Conservation (phyloP, 208 protist genomes). For the Novymonas esmeraldas region DNA sequence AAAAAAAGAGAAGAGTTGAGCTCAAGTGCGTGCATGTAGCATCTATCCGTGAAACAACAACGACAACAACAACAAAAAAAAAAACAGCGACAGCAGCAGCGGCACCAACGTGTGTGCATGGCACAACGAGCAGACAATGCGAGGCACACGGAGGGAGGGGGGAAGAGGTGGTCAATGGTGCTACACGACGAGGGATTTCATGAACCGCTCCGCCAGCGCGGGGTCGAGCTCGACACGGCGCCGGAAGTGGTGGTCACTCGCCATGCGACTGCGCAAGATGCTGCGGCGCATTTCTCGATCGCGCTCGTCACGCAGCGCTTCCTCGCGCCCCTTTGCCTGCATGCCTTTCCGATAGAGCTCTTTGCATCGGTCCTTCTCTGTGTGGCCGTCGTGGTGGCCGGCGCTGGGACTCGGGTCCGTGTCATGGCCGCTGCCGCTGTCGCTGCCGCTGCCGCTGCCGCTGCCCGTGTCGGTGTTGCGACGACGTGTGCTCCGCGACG, state of each 20-base stretch:
- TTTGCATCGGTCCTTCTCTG: conserved; percentile 37
- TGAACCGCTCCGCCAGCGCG: conserved; percentile 76
- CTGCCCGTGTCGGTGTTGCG: too few species aligned
- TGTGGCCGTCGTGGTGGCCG: background rate
- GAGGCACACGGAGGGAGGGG: too few species aligned
- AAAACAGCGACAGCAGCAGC: too few species aligned
- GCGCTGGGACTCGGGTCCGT: background rate
- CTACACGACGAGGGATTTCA: conserved; percentile 75
- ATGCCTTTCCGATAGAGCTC: conserved; percentile 53
- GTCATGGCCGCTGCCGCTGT: conserved; percentile 4
- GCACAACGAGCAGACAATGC: too few species aligned
- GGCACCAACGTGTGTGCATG: too few species aligned
- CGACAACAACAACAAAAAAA: too few species aligned
- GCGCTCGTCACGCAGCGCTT: conserved; percentile 35
- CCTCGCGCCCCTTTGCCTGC: conserved; percentile 27
- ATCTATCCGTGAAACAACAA: too few species aligned
- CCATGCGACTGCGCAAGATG: conserved; percentile 70
- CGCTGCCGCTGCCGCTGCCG: background rate
- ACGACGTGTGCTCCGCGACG: background rate
- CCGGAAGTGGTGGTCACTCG: conserved; percentile 84
- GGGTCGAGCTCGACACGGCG: conserved; percentile 87
- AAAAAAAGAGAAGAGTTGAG: too few species aligned
- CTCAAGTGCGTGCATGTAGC: too few species aligned
- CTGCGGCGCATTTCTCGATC: conserved; percentile 42
- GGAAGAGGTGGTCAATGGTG: too few species aligned